Evolutionary conservation across 768 basidiomycete genomes (phyloP), one percentile per base, ranked within the genome.

Genomic region (Lactarius vividus): DNA sequence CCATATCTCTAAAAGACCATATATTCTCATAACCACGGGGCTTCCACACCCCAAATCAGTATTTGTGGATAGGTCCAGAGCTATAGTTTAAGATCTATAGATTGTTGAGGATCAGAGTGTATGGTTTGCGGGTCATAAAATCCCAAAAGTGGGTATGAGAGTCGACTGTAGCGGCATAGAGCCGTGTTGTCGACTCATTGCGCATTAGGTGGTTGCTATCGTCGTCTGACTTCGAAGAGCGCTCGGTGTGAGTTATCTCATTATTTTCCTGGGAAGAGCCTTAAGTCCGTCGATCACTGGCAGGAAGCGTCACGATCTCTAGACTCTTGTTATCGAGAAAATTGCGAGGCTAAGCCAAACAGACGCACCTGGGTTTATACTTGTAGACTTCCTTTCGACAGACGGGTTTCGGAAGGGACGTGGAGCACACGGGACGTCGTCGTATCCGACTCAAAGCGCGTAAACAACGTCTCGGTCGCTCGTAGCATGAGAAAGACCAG

Each of bases 381-480:
- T 35, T 9, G 46, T 10, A n/a, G n/a, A 33, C 31, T 9, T 33
- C 31, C 31, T 35, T 35, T 35, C 35, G 35, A n/a, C 8, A 10
- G 9, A n/a, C 44, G 44, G n/a, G 23, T 46, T 46, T 46, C 23
- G 23, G 46, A 46, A 10, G 46, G 39, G 15, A 40, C 39, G 13
- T 16, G 39, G 13, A n/a, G n/a, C n/a, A n/a, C 15, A 39, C 39
- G 39, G 39, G 20, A 44, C n/a, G n/a, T n/a, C 16, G 20, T 20
- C 42, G 44, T 16, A 40, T 18, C 39, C 10, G 20, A 44, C 9
- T n/a, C 44, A 10, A 44, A 44, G 20, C 57, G 39, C 31, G 29
- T 54, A 66, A 67, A 69, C 58, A 69, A 64, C 69, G n/a, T 44
- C 49, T 54, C 5, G 37, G 23, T n/a, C 15, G n/a, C 35, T 20